Conservation (phyloP, 768 basidiomycete genomes). For the Ramaria sp. region DNA sequence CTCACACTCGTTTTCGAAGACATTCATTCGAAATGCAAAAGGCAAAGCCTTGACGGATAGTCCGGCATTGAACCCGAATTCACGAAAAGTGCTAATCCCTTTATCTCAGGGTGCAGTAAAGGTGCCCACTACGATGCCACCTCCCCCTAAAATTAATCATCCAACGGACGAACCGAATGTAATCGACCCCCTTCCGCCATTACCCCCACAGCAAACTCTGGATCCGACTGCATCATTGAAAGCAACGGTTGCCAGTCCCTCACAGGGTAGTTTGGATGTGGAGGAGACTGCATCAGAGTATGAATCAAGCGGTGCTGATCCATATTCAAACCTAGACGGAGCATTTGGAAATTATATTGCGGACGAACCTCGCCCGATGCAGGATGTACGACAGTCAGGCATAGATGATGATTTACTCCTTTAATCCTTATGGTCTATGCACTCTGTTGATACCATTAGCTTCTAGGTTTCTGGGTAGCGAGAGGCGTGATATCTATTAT, state of each 20-base stretch:
- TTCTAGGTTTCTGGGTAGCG: too few relatives aligned
- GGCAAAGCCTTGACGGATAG: slow-evolving; percentile 79
- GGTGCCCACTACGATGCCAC: not conserved
- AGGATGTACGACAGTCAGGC: slow-evolving; percentile 25
- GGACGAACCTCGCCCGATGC: slow-evolving; percentile 57
- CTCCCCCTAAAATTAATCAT: slow-evolving; percentile 7
- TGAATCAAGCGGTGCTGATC: slow-evolving; percentile 32
- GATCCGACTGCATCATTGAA: not conserved
- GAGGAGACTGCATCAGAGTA: slow-evolving; percentile 12
- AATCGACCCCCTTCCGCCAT: not conserved
- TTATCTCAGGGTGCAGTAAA: slow-evolving; percentile 27
- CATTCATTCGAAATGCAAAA: slow-evolving; percentile 85
- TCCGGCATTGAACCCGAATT: slow-evolving; percentile 79
- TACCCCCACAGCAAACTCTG: not conserved
- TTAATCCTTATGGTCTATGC: slow-evolving; percentile 16
- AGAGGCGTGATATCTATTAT: too few relatives aligned
- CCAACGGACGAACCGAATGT: not conserved
- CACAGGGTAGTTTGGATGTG: slow-evolving; percentile 32
- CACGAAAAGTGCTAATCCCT: slow-evolving; percentile 59
- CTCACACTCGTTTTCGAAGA: slow-evolving; percentile 30
- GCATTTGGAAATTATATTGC: slow-evolving; percentile 66
- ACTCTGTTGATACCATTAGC: too few relatives aligned
- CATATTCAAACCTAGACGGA: slow-evolving; percentile 73
- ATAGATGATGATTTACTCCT: slow-evolving; percentile 64
- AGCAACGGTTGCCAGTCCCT: not conserved